Base-by-base conservation (phyloP, 768 basidiomycete genomes). In the Agrocybe pediades region DNA sequence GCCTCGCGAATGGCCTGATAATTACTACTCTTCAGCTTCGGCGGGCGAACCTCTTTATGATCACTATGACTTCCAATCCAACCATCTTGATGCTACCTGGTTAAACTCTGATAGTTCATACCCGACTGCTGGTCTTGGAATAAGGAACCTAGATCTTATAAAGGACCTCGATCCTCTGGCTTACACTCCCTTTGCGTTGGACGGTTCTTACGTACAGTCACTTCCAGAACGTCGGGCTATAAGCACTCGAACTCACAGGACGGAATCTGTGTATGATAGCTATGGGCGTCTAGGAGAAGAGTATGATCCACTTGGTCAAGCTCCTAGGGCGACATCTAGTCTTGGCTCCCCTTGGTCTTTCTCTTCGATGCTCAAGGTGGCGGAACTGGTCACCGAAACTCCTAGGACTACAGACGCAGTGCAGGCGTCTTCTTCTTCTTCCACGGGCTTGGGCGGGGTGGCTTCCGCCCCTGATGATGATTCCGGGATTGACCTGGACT, bases 51-150 rank as follows among this genome's bases (percentile, higher is more conserved):
- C 60, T 47, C 57, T 51, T 46, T 45, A 58, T 27, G 63, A 63
- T 40, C 47, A 51, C 33, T 61, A 64, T 42, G 70, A 74, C 25
- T 73, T 71, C 52, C 73, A 74, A 54, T 73, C 75, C 30, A 76
- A 74, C 53, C 62, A 73, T 61, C 54, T 63, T 42, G 60, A 66
- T 41, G 46, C 46, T 19, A 44, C 52, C 51, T 41, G 33, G 36
- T 42, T 51, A 24, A 41, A 56, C n/a, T 42, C 53, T 36, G 45
- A 29, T 41, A 42, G 56, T 23, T 52, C 54, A 13, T 55, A 56
- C 16, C 49, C 65, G 43, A 64, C 66, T 15, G 54, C 68, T 44
- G 68, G 70, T 16, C 63, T 73, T 33, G 72, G 72, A 7, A 69
- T 73, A 46, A 57, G 61, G 17, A 68, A 65, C 45, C 23, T 65